A percentile compares a stretch with the other conserved stretches of the same genome.
phyloP scores from a whole-genome alignment of 805 yeast species.

The Alloascoidea africana region DNA sequence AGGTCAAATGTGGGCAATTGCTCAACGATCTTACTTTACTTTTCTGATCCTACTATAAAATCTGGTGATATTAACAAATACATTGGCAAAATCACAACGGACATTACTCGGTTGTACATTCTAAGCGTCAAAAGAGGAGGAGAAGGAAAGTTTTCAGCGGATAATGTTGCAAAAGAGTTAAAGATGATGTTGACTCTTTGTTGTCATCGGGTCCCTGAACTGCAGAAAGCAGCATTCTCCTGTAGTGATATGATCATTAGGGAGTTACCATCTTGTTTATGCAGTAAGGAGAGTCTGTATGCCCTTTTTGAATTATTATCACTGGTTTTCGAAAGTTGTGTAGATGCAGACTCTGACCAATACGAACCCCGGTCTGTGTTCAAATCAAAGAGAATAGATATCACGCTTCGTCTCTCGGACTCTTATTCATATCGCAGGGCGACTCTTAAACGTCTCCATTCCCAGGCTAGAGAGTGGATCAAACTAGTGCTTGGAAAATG shows the following conservation, averaged over 20 bases:
- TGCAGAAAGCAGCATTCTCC: constrained; percentile 69
- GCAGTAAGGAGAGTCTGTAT: constrained; percentile 58
- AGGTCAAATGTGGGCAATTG: constrained; percentile 74
- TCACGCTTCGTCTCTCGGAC: constrained; percentile 51
- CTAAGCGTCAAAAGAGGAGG: constrained; percentile 35
- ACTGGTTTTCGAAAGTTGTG: constrained; percentile 60
- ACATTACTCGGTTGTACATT: constrained; percentile 42
- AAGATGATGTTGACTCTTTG: constrained; percentile 52
- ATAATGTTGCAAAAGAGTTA: constrained; percentile 50
- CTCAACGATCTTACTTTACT: constrained; percentile 60
- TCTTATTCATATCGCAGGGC: constrained; percentile 59
- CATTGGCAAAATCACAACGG: constrained; percentile 48
- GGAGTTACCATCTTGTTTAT: constrained; percentile 62
- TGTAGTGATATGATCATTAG: constrained; percentile 57
- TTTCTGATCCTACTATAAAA: constrained; percentile 73
- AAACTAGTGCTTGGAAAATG: constrained; percentile 37
- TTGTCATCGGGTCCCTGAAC: constrained; percentile 59
- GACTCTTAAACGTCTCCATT: constrained; percentile 45
- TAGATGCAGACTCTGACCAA: constrained; percentile 72
- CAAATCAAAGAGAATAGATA: constrained; percentile 28
- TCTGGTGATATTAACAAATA: constrained; percentile 54
- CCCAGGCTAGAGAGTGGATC: constrained; percentile 55
- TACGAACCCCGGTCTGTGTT: constrained; percentile 75
- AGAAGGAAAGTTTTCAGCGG: constrained; percentile 37
- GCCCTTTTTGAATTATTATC: constrained; percentile 71